Percentiles rank a stretch among this genome's conserved stretches.
Conservation (phyloP, 305 asterid genomes). For the Striga hermonthica region DNA sequence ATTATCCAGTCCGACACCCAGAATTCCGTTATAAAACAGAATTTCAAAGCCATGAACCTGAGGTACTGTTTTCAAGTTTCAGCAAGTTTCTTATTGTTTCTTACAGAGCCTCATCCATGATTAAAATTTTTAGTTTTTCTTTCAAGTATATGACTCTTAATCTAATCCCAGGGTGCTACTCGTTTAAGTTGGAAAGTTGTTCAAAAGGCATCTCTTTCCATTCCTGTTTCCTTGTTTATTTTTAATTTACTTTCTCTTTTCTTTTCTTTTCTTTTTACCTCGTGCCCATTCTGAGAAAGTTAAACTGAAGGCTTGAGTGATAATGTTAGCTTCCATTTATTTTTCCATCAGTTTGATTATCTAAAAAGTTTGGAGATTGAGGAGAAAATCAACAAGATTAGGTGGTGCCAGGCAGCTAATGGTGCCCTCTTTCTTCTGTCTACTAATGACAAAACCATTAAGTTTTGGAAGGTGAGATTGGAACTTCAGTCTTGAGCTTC, state of each 20-base stretch:
- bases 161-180: neutral
- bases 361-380: slow-evolving; percentile 98
- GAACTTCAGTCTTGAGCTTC: slow-evolving; percentile 4
- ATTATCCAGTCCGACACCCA: slow-evolving; percentile 76
- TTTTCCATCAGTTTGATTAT: slow-evolving; percentile 71
- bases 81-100: slow-evolving; percentile 16
- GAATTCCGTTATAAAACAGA: slow-evolving; percentile 96
- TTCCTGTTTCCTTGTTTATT: slow-evolving; percentile 4
- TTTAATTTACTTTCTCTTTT: neutral
- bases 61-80: slow-evolving; percentile 51
- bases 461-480: slow-evolving; percentile 81
- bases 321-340: slow-evolving; percentile 27
- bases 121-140: slow-evolving; percentile 13
- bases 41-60: slow-evolving; percentile 99
- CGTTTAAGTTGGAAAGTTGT: slow-evolving; percentile 25
- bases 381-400: slow-evolving; percentile 96
- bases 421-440: slow-evolving; percentile 96
- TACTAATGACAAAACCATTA: slow-evolving; percentile 95
- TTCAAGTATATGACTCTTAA: slow-evolving; percentile 18
- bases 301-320: slow-evolving; percentile 21
- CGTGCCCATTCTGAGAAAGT: neutral
- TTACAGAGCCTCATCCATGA: slow-evolving; percentile 7
- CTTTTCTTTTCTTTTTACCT: neutral
- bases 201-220: slow-evolving; percentile 11
- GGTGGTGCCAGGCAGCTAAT: slow-evolving; percentile 95